These are phyloP conservation scores for Pythium plurisporium DNA, from an alignment of 352 stramenopile species.

Conservation along the genomic window DNA sequence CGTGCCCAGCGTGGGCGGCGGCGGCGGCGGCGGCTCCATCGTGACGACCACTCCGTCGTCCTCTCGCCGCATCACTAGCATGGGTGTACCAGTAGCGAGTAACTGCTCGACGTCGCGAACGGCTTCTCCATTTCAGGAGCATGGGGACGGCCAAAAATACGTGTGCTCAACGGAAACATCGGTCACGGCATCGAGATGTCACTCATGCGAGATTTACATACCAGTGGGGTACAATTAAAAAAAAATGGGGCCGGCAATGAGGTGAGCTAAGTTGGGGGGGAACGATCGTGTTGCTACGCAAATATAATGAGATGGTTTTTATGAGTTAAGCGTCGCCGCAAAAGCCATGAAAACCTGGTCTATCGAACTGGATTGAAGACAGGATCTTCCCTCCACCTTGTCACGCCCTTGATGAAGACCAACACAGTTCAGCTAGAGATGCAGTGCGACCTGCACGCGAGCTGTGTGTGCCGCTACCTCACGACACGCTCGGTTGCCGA, in stretches of 20 bases:
- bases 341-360: slow-evolving; percentile 24
- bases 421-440: slow-evolving; percentile 8
- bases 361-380: slow-evolving; percentile 28
- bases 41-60: not conserved
- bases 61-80: not conserved
- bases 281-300: slow-evolving; percentile 11
- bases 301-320: slow-evolving; percentile 31
- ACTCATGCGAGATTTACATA: not conserved
- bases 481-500: slow-evolving; percentile 21
- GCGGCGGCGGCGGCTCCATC: not conserved
- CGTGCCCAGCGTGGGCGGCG: slow-evolving; percentile 6
- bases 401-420: slow-evolving; percentile 16
- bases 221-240: slow-evolving; percentile 20
- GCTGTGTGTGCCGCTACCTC: slow-evolving; percentile 22
- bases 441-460: slow-evolving; percentile 5
- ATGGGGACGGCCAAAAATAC: slow-evolving; percentile 26
- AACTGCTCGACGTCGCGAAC: slow-evolving; percentile 1
- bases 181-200: slow-evolving; percentile 16
- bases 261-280: not conserved
- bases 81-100: not conserved
- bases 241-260: too few relatives aligned
- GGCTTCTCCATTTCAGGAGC: too few relatives aligned
- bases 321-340: slow-evolving; percentile 14
- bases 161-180: slow-evolving; percentile 21
- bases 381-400: slow-evolving; percentile 12